Conservation (phyloP, 805 yeast genomes). For the Cephaloascus albidus region DNA sequence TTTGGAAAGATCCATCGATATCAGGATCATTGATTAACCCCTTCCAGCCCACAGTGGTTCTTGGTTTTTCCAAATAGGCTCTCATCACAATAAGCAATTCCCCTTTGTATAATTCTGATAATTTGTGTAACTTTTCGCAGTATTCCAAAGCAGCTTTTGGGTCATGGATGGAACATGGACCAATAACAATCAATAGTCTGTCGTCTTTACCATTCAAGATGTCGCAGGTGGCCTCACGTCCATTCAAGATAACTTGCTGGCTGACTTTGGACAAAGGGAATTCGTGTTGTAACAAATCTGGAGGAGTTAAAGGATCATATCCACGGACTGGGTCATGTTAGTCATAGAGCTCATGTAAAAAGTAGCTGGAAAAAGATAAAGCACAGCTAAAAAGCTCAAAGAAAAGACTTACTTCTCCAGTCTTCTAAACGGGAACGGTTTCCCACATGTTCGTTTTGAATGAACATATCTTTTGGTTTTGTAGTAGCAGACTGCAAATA, state of each 20-base stretch:
- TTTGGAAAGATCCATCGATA: slow-evolving; percentile 84
- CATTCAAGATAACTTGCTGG: slow-evolving; percentile 56
- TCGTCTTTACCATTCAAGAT: slow-evolving; percentile 80
- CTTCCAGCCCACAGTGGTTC: slow-evolving; percentile 99
- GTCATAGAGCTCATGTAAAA: too few relatives aligned
- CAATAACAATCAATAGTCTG: slow-evolving; percentile 80
- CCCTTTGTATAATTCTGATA: slow-evolving; percentile 53
- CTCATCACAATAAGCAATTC: slow-evolving; percentile 90
- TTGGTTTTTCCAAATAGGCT: slow-evolving; percentile 95
- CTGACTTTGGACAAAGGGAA: slow-evolving; percentile 56
- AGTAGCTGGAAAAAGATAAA: neutral
- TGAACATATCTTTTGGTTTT: slow-evolving; percentile 48
- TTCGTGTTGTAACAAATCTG: slow-evolving; percentile 85
- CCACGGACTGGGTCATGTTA: too few relatives aligned
- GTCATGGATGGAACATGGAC: slow-evolving; percentile 97
- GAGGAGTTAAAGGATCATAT: slow-evolving; percentile 93
- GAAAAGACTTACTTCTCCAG: slow-evolving; percentile 35
- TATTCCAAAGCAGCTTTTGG: slow-evolving; percentile 88
- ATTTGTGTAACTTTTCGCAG: slow-evolving; percentile 51
- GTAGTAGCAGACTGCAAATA: neutral
- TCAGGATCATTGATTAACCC: slow-evolving; percentile 97
- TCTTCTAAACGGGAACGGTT: slow-evolving; percentile 62
- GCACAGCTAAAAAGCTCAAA: neutral
- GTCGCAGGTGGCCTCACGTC: slow-evolving; percentile 66
- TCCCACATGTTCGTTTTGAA: slow-evolving; percentile 75